Evolutionary conservation across 2,329 filamentous ascomycete species (phyloP), one percentile per base, ranked within the genome.

Genomic region (Fusarium equiseti): DNA sequence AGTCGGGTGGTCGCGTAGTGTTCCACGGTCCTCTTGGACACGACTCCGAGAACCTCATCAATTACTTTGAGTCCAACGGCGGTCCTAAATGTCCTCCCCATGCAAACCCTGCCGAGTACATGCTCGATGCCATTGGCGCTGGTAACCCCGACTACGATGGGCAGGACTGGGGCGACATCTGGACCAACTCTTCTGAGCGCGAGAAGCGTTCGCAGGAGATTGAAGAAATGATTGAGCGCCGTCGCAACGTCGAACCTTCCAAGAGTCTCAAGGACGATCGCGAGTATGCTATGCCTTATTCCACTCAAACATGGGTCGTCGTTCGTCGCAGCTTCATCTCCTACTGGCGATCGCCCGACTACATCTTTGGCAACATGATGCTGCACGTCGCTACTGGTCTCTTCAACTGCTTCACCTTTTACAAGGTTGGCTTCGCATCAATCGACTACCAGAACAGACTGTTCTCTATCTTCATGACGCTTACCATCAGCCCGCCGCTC

Each of bases 391-490:
- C 89, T 48, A 88, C 87, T 0, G 89, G 88, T 5, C 83, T 92
- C 20, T 92, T 92, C 81, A 91, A 91, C 68, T 88, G 87, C 16
- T 92, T 92, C 74, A 92, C 90, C 0, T 93, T 93, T 75, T 92
- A 86, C 83, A 84, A 88, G 66, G 78, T 91, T 1, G 85, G 86
- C 0, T 83, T 85, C 52, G 83, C 86, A 4, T 81, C 82, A 2
- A 86, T 90, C 63, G 90, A 91, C 73, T 88, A 91, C 81, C 91
- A 92, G 77, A 90, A 89, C 49, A 86, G 91, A 10, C 84, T 95
- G 11, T 95, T 95, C 80, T 90, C 90, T 11, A 84, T 91, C 59
- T 95, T 95, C 79, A 90, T 94, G 86, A 91, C 91, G 0, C 83
- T 95, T 6, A 93, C 90, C 9, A 92, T 96, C 69, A 87, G 88